Percentiles rank a stretch among this genome's conserved stretches.
These are phyloP conservation scores for Blumeriella jaapii DNA, from an alignment of 2,329 filamentous ascomycete species.

Conservation along the genomic window DNA sequence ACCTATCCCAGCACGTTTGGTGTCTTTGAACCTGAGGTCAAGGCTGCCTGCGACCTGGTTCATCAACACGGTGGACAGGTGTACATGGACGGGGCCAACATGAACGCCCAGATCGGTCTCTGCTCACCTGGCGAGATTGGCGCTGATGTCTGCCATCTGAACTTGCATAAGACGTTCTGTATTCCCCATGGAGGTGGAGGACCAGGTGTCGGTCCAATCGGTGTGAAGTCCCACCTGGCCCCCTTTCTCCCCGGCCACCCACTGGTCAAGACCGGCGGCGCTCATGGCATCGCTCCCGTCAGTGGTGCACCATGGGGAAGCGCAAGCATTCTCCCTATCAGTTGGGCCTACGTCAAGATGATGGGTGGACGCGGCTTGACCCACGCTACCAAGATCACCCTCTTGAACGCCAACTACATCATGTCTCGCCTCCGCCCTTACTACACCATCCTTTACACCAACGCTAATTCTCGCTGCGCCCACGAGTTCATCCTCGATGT, in stretches of 20 bases:
- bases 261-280: constrained; percentile 42
- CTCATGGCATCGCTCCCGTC: constrained; percentile 55
- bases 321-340: constrained; percentile 86
- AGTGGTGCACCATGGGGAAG: constrained; percentile 79
- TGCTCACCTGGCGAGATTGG: constrained; percentile 93
- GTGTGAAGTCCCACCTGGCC: constrained; percentile 71
- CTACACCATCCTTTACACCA: constrained; percentile 91
- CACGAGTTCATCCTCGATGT: constrained; percentile 96
- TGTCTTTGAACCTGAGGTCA: constrained; percentile 84
- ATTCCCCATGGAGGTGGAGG: constrained; percentile 94
- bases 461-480: constrained; percentile 74
- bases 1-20: constrained; percentile 94
- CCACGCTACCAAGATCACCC: constrained; percentile 79
- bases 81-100: constrained; percentile 98
- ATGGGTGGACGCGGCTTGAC: constrained; percentile 80
- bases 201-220: constrained; percentile 87
- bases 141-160: constrained; percentile 92
- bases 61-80: constrained; percentile 85
- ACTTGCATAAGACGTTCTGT: constrained; percentile 98
- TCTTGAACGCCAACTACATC: constrained; percentile 97
- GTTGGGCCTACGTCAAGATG: constrained; percentile 89
- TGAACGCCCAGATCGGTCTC: constrained; percentile 95
- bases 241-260: constrained; percentile 64
- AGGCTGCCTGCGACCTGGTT: constrained; percentile 73
- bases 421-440: constrained; percentile 75